Evolutionary conservation across 306 rosid genomes (phyloP), one percentile per base, ranked within the genome.

Genomic region (Cicer cuneatum): DNA sequence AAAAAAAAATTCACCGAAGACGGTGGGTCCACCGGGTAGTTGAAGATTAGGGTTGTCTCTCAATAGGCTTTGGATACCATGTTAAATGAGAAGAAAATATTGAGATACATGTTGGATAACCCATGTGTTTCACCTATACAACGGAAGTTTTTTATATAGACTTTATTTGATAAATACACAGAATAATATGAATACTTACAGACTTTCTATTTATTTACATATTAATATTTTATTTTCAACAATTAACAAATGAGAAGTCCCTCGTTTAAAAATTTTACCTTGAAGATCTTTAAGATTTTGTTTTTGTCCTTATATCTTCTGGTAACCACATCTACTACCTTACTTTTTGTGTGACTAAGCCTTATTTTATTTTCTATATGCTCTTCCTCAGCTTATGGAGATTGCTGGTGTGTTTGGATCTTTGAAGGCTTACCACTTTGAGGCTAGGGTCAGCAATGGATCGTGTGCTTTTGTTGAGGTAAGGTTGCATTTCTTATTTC

Each of bases 401-500:
- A 84, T 94, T 69, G 86, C 86, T 47, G 80, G 89, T 81, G 92
- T 86, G 43, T 94, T 94, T 89, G 99, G 99, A 83, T 82, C 87
- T 76, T 72, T 94, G 83, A 94, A 89, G 89, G 90, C 97, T 41
- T 94, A 81, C 85, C 93, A 81, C 83, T 92, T 94, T 82, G 93
- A 82, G 80, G 75, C 78, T 21, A 66, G 77, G 21, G 66, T 74
- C 67, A 73, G 77, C 18, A 66, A 80, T 78, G 85, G 74, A 78
- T 79, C 86, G 19, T 78, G 86, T 78, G 99, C 93, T 77, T 92
- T 94, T 83, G 75, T 94, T 5, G 97, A 94, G 99, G 99, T 94
- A 82, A 60, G 80, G 53, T 13, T 64, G 67, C 78, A 68, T 78
- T 76, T 64, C 56, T 61, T 35, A 12, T 51, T 43, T 3, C 5